Percentiles rank a stretch among this genome's conserved stretches.
Conservation (phyloP, 495 filamentous ascomycete genomes). For the Gamarada debralockiae region DNA sequence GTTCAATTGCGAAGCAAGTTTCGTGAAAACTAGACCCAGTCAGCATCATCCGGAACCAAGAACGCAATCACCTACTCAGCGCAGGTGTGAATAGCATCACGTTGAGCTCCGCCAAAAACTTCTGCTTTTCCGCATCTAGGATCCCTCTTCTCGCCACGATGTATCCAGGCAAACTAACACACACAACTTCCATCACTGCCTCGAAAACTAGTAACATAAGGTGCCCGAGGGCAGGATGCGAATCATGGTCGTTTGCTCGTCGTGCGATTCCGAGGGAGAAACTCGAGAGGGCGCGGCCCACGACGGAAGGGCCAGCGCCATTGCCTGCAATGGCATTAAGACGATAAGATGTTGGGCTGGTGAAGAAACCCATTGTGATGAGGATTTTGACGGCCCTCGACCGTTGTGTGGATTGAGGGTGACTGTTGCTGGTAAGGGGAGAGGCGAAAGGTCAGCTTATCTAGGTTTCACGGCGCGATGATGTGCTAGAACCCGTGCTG, state of each 20-base stretch:
- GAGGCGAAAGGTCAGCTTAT: no score
- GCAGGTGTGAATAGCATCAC: constrained; percentile 93
- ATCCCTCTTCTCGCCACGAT: constrained; percentile 84
- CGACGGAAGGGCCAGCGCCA: constrained; percentile 29
- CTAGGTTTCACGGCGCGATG: no score
- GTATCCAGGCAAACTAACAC: constrained; percentile 93
- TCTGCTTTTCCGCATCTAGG: constrained; percentile 92
- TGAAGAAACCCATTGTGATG: constrained; percentile 39
- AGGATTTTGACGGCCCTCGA: constrained; percentile 20
- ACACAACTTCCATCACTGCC: constrained; percentile 93
- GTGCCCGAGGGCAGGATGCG: constrained; percentile 63
- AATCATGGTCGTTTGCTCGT: constrained; percentile 18
- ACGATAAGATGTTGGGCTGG: constrained; percentile 63
- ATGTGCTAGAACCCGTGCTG: no score
- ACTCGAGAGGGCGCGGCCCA: constrained; percentile 14
- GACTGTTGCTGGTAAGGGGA: no score
- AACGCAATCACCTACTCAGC: constrained; percentile 63
- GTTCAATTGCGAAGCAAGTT: constrained; percentile 92
- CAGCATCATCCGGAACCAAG: constrained; percentile 5
- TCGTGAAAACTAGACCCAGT: constrained; percentile 76
- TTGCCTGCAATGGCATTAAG: constrained; percentile 39
- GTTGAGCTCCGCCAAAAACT: constrained; percentile 93
- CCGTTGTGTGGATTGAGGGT: constrained; percentile 5
- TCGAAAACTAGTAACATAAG: constrained; percentile 89
- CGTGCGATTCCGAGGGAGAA: constrained; percentile 1